A percentile compares a stretch with the other conserved stretches of the same genome.
Evolutionary conservation across 345 rosid species (phyloP).

Genomic region (Chamaenerion angustifolium): DNA sequence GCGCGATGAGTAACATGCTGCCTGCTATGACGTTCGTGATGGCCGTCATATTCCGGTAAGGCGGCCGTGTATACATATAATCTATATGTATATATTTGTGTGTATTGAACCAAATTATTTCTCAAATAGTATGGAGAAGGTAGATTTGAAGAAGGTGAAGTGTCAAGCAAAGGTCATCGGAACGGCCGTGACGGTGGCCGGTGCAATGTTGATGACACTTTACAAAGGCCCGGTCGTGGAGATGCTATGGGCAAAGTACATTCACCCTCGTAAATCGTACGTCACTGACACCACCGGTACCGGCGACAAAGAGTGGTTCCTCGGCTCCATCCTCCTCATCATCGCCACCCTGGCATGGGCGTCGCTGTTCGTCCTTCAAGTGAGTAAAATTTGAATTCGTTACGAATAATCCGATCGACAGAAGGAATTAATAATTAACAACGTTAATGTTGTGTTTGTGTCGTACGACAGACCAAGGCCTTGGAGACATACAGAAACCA

Average conservation of each 20-base stretch:
- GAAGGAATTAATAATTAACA: no score
- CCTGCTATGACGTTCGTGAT: constrained; percentile 77
- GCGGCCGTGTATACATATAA: no score
- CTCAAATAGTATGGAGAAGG: constrained; percentile 78
- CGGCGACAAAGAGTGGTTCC: constrained; percentile 43
- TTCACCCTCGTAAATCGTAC: constrained; percentile 15
- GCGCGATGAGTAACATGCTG: constrained; percentile 84
- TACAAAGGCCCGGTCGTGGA: constrained; percentile 67
- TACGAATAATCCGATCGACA: no score
- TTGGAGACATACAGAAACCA: constrained; percentile 71
- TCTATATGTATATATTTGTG: no score
- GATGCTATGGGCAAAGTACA: constrained; percentile 37
- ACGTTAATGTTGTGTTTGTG: neutral
- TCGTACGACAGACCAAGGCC: constrained; percentile 48
- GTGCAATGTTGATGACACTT: constrained; percentile 79
- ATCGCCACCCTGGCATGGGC: constrained; percentile 91
- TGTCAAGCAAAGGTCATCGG: constrained; percentile 72
- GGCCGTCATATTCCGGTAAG: constrained; percentile 50
- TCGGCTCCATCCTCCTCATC: constrained; percentile 64
- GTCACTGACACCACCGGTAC: constrained; percentile 7
- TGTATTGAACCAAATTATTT: no score
- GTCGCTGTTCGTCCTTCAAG: constrained; percentile 65
- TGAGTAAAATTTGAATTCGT: no score
- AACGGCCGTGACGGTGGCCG: constrained; percentile 62
- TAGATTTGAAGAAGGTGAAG: constrained; percentile 50